phyloP scores from a whole-genome alignment of 2,329 filamentous ascomycete species.

The Diaporthe amygdali region DNA sequence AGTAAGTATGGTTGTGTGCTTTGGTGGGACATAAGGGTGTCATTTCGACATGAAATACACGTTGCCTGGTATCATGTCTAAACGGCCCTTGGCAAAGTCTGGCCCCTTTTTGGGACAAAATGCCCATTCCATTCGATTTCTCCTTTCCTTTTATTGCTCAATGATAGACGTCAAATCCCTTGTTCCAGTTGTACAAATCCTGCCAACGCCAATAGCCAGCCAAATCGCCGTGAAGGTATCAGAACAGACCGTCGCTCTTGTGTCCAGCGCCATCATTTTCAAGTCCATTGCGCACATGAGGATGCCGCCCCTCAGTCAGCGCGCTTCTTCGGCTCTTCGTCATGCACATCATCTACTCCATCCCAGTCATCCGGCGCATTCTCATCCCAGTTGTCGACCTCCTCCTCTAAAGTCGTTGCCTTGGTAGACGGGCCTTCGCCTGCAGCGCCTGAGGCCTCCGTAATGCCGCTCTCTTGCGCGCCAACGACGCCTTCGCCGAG shows the following conservation, averaged over 20 bases:
- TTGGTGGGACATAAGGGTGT: neutral
- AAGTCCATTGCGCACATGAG: neutral
- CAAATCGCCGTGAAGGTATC: constrained; percentile 11
- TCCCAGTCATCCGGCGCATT: constrained; percentile 69
- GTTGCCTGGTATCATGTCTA: neutral
- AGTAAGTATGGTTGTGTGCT: neutral
- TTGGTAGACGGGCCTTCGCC: constrained; percentile 32
- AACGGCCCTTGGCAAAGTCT: neutral
- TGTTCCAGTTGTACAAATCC: neutral
- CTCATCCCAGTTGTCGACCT: constrained; percentile 94
- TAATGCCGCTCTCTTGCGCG: constrained; percentile 70
- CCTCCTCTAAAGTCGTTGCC: constrained; percentile 68
- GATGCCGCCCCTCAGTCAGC: constrained; percentile 29
- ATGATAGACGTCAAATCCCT: constrained; percentile 2
- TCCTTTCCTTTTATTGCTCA: neutral
- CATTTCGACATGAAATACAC: neutral
- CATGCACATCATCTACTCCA: constrained; percentile 41
- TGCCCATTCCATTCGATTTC: neutral
- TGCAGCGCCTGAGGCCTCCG: constrained; percentile 36
- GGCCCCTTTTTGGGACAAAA: neutral
- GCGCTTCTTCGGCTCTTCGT: constrained; percentile 33
- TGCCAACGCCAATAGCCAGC: constrained; percentile 14
- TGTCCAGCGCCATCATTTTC: constrained; percentile 7
- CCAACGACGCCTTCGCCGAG: constrained; percentile 64
- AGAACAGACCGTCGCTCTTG: constrained; percentile 5